Conservation (phyloP, 2,329 filamentous ascomycete genomes). For the Pseudocercospora cruenta region DNA sequence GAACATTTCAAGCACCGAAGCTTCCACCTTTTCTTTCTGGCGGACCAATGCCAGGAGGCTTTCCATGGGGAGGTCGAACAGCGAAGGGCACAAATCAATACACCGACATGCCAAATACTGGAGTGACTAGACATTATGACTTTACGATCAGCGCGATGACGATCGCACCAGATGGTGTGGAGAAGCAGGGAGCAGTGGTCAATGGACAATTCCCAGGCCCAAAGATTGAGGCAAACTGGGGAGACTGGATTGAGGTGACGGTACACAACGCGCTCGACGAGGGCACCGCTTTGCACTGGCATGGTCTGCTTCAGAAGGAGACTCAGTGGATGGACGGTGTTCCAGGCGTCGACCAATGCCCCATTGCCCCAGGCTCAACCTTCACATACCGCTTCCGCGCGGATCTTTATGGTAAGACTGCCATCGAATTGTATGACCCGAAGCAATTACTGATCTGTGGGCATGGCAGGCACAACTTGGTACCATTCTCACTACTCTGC, state of each 20-base stretch:
- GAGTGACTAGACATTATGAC: conserved; percentile 40
- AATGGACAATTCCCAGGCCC: conserved; percentile 42
- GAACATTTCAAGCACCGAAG: conserved; percentile 30
- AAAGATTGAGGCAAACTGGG: conserved; percentile 41
- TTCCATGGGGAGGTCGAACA: conserved; percentile 35
- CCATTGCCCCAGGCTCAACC: conserved; percentile 43
- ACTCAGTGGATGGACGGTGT: conserved; percentile 59
- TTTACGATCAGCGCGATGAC: conserved; percentile 36
- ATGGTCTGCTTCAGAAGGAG: conserved; percentile 54
- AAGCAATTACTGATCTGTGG: conserved; percentile 35
- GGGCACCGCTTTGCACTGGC: conserved; percentile 58
- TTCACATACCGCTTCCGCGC: conserved; percentile 47
- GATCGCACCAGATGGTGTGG: conserved; percentile 41
- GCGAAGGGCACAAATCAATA: conserved; percentile 35
- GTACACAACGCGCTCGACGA: conserved; percentile 44
- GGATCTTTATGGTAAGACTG: conserved; percentile 43
- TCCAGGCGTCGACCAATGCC: conserved; percentile 52
- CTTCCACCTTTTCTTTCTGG: conserved; percentile 30
- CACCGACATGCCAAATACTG: conserved; percentile 36
- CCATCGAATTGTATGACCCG: background rate
- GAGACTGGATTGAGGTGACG: conserved; percentile 41
- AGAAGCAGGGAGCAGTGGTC: conserved; percentile 34
- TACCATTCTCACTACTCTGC: conserved; percentile 49
- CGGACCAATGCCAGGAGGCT: conserved; percentile 28
- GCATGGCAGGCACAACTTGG: conserved; percentile 30